These are phyloP conservation scores for Malassezia japonica DNA, from an alignment of 1,284 basidiomycete species.

Conservation along the genomic window DNA sequence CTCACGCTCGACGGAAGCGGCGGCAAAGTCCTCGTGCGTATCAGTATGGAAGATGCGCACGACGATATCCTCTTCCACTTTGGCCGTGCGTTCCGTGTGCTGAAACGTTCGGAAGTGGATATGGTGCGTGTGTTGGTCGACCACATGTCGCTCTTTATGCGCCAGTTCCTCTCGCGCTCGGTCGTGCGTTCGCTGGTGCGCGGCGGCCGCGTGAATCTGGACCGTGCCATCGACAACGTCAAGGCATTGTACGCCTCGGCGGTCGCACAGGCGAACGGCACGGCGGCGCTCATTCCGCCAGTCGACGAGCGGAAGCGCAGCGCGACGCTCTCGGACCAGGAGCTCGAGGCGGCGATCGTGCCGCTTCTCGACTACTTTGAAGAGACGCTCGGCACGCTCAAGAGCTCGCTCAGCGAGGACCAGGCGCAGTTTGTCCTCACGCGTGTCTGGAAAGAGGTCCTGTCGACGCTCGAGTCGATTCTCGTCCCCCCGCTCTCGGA, in stretches of 20 bases:
- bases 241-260: conserved; percentile 44
- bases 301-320: conserved; percentile 51
- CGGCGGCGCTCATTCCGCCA: conserved; percentile 36
- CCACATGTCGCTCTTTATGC: conserved; percentile 89
- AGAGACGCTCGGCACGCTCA: conserved; percentile 80
- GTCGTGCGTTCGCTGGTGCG: conserved; percentile 54
- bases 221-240: conserved; percentile 44
- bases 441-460: conserved; percentile 90
- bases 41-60: conserved; percentile 98
- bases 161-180: conserved; percentile 71
- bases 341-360: conserved; percentile 86
- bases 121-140: conserved; percentile 96
- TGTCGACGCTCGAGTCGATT: conserved; percentile 74
- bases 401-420: conserved; percentile 63
- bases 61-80: conserved; percentile 98
- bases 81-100: conserved; percentile 81
- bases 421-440: conserved; percentile 81
- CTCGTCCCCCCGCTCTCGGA: conserved; percentile 87
- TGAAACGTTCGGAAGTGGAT: conserved; percentile 87
- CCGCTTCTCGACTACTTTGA: conserved; percentile 95
- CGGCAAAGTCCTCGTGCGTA: conserved; percentile 64
- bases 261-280: conserved; percentile 34
- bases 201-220: conserved; percentile 40
- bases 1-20: conserved; percentile 81
- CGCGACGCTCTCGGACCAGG: conserved; percentile 73